Conservation (phyloP, 2,329 filamentous ascomycete genomes). For the Aspergillus proliferans region DNA sequence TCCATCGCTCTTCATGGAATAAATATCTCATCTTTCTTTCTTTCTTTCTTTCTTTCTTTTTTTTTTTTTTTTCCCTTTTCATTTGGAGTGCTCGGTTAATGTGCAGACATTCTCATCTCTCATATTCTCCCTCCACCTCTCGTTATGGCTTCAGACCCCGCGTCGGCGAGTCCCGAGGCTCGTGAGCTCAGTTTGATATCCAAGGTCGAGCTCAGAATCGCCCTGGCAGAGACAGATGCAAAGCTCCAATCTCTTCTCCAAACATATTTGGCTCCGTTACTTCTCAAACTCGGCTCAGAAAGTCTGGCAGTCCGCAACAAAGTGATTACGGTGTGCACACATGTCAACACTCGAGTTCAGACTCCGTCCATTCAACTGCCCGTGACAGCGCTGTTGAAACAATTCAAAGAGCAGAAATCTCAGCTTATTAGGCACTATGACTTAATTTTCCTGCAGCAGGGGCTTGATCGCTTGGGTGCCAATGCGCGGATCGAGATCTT, state of each 20-base stretch:
- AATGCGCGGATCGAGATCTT: constrained; percentile 65
- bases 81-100: constrained; percentile 1
- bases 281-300: constrained; percentile 81
- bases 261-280: constrained; percentile 70
- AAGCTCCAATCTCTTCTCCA: constrained; percentile 74
- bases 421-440: constrained; percentile 81
- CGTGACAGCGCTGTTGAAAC: constrained; percentile 74
- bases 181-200: constrained; percentile 76
- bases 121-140: not conserved
- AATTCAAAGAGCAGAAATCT: constrained; percentile 75
- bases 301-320: constrained; percentile 74
- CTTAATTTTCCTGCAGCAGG: constrained; percentile 81
- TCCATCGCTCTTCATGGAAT: not conserved
- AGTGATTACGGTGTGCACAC: constrained; percentile 64
- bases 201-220: constrained; percentile 79
- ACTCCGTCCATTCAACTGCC: constrained; percentile 66
- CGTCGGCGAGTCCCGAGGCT: constrained; percentile 38
- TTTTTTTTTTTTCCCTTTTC: not conserved
- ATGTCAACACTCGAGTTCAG: constrained; percentile 61
- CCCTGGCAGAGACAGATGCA: constrained; percentile 72
- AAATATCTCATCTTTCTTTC: not conserved
- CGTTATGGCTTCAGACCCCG: constrained; percentile 28
- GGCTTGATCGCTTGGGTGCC: constrained; percentile 56
- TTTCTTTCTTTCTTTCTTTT: not conserved
- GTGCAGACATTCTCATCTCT: constrained; percentile 4